Percentiles rank a stretch among this genome's conserved stretches.
phyloP scores from a whole-genome alignment of 73 alveolate genomes.

The Effrenium voratum region DNA sequence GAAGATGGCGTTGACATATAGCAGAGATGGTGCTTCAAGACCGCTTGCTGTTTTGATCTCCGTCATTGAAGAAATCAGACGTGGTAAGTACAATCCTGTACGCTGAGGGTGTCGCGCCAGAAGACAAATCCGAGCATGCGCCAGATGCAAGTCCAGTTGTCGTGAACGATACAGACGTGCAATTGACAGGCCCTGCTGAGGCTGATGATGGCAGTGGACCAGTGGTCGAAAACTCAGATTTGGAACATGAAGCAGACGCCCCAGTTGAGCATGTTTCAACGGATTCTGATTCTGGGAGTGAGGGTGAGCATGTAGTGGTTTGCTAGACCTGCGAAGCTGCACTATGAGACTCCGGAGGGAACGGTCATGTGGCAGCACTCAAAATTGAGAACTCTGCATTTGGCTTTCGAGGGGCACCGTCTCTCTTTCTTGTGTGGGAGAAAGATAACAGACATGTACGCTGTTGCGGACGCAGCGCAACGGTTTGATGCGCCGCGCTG shows the following conservation, averaged over 20 bases:
- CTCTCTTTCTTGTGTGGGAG: not conserved
- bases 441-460: not conserved
- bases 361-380: not conserved
- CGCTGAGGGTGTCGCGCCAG: not conserved
- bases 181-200: not conserved
- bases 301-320: too few species aligned
- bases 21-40: not conserved
- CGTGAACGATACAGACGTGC: not conserved
- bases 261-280: not conserved
- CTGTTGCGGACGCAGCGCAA: not conserved
- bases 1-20: not conserved
- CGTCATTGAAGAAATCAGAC: not conserved
- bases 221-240: not conserved
- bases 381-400: not conserved
- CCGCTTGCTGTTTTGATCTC: not conserved
- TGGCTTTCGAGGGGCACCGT: not conserved
- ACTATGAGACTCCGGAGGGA: too few species aligned
- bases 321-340: too few species aligned
- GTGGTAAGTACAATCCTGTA: not conserved
- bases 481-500: not conserved
- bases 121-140: too few species aligned
- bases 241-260: not conserved
- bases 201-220: not conserved
- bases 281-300: too few species aligned
- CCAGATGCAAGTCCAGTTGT: not conserved